phyloP scores from a whole-genome alignment of 495 filamentous ascomycete genomes.

The Pseudevernia furfuracea region DNA sequence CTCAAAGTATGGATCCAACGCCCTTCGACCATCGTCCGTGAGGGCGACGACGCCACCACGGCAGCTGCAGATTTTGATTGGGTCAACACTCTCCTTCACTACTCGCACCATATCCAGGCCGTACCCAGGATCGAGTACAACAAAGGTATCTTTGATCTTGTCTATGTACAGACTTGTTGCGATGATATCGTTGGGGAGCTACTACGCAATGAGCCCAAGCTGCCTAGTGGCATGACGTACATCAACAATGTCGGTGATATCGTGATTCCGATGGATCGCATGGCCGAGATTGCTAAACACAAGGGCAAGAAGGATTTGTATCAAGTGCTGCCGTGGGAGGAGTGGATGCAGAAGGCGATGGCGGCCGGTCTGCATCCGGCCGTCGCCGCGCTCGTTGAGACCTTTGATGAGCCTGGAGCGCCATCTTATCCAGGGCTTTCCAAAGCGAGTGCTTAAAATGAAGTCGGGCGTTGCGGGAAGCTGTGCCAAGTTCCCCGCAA shows the following conservation, averaged over 20 bases:
- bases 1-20: conserved; percentile 23
- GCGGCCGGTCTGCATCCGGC: conserved; percentile 10
- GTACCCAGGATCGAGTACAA: conserved; percentile 15
- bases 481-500: no score
- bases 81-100: conserved; percentile 24
- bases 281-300: conserved; percentile 2
- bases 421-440: neutral
- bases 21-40: conserved; percentile 27
- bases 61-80: conserved; percentile 22
- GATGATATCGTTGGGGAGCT: conserved; percentile 9
- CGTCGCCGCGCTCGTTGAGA: conserved; percentile 12
- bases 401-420: conserved; percentile 10
- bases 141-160: conserved; percentile 22
- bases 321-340: conserved; percentile 5
- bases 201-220: conserved; percentile 4
- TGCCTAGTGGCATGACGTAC: conserved; percentile 6
- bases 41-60: conserved; percentile 11
- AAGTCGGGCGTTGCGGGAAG: no score
- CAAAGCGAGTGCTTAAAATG: conserved; percentile 9
- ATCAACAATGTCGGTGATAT: conserved; percentile 11
- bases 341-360: conserved; percentile 10
- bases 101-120: conserved; percentile 16
- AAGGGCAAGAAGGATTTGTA: conserved; percentile 5
- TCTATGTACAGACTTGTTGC: conserved; percentile 18
- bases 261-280: conserved; percentile 10